A percentile compares a stretch with the other conserved stretches of the same genome.
phyloP scores from a whole-genome alignment of 352 stramenopile species.

The Globisporangium cystogenes region DNA sequence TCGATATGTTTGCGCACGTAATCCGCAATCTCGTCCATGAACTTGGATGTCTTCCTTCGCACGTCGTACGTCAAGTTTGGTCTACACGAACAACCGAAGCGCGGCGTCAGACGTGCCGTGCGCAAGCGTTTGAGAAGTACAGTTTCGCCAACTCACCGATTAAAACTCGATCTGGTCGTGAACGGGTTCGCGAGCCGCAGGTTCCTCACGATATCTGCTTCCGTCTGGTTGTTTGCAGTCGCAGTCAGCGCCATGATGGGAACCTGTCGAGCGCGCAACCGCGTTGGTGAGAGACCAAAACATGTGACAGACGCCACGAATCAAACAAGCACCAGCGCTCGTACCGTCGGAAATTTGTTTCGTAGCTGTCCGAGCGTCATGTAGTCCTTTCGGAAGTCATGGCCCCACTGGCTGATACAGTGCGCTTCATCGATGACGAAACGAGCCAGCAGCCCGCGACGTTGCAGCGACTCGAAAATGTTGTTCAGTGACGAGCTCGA shows the following conservation, averaged over 20 bases:
- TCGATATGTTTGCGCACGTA: constrained; percentile 80
- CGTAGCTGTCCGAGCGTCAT: neutral
- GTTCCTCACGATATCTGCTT: constrained; percentile 80
- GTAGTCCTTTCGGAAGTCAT: constrained; percentile 57
- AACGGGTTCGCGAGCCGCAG: constrained; percentile 69
- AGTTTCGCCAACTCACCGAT: constrained; percentile 36
- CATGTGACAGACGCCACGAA: too few relatives aligned
- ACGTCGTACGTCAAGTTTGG: constrained; percentile 84
- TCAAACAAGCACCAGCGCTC: neutral
- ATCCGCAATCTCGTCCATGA: constrained; percentile 73
- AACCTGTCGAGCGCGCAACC: too few relatives aligned
- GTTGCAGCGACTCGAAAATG: constrained; percentile 80
- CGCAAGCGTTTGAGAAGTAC: neutral
- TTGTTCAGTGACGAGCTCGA: too few relatives aligned
- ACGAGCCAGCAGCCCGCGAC: constrained; percentile 65
- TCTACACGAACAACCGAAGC: constrained; percentile 17
- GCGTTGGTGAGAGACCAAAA: too few relatives aligned
- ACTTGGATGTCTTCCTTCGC: constrained; percentile 73
- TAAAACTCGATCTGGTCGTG: constrained; percentile 81
- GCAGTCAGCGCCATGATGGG: constrained; percentile 90
- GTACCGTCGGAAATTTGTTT: neutral
- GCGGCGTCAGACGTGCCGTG: neutral
- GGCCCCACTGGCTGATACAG: constrained; percentile 80
- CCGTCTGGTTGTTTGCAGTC: constrained; percentile 82
- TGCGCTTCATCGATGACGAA: constrained; percentile 94